These are phyloP conservation scores for Yamadazyma triangularis DNA, from an alignment of 1,139 yeast species.

Conservation along the genomic window DNA sequence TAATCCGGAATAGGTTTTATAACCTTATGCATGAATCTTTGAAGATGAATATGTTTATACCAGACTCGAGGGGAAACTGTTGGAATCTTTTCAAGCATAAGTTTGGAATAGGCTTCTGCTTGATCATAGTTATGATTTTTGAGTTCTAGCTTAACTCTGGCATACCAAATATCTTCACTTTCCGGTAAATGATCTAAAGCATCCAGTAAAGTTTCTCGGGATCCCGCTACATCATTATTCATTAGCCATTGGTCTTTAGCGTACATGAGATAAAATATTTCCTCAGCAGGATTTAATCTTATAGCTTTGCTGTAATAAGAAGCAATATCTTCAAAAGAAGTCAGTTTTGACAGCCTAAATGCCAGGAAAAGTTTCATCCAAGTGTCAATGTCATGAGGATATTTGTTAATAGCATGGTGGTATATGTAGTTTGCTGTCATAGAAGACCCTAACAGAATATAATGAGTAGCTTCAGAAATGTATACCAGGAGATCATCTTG, in stretches of 20 bases:
- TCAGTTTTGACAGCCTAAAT: constrained; percentile 28
- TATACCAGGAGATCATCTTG: constrained; percentile 11
- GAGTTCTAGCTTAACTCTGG: constrained; percentile 60
- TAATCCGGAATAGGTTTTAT: constrained; percentile 4
- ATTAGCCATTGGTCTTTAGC: constrained; percentile 64
- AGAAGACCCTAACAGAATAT: constrained; percentile 17
- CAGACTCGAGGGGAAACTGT: constrained; percentile 48
- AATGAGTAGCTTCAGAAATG: constrained; percentile 40
- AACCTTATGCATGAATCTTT: constrained; percentile 31
- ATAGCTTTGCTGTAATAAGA: constrained; percentile 50
- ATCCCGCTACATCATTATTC: constrained; percentile 43
- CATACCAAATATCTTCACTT: constrained; percentile 63
- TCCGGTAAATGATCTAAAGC: constrained; percentile 40
- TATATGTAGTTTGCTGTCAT: constrained; percentile 44
- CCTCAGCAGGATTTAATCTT: constrained; percentile 41
- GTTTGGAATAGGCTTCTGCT: constrained; percentile 41
- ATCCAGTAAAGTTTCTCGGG: constrained; percentile 48
- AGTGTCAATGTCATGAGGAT: constrained; percentile 44
- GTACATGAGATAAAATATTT: constrained; percentile 59
- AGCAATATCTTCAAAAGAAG: constrained; percentile 29
- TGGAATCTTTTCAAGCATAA: constrained; percentile 30
- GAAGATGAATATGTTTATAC: constrained; percentile 58
- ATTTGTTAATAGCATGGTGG: constrained; percentile 38
- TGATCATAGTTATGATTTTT: constrained; percentile 29
- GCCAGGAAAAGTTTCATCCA: constrained; percentile 56